Percentiles rank a stretch among this genome's conserved stretches.
Evolutionary conservation across 2,329 filamentous ascomycete genomes (phyloP).

Genomic region (Trichoderma brevicompactum): DNA sequence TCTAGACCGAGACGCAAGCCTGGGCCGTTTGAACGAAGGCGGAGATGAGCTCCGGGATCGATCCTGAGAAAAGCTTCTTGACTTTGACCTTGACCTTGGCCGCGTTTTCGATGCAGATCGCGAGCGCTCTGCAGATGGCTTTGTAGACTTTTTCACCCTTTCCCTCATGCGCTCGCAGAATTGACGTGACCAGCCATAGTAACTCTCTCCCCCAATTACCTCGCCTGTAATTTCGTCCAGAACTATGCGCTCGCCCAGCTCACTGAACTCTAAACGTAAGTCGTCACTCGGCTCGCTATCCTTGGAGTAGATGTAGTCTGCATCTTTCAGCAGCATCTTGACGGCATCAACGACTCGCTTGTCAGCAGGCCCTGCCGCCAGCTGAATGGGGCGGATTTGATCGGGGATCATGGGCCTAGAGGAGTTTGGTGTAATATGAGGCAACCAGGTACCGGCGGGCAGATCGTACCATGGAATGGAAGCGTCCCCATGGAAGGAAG

Average conservation of each 20-base stretch:
- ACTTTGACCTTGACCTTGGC: conserved; percentile 40
- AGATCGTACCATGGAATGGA: conserved; percentile 79
- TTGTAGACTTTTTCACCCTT: conserved; percentile 45
- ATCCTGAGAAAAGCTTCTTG: conserved; percentile 38
- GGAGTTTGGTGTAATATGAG: conserved; percentile 76
- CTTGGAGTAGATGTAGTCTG: conserved; percentile 68
- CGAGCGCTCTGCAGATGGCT: conserved; percentile 42
- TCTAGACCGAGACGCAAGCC: conserved; percentile 36
- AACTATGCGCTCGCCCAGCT: conserved; percentile 71
- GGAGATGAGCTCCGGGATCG: conserved; percentile 42
- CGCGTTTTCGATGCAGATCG: conserved; percentile 39
- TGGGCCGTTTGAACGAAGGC: conserved; percentile 40
- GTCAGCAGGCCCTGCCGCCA: conserved; percentile 70
- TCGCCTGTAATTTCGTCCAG: conserved; percentile 70
- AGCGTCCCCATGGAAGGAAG: conserved; percentile 75
- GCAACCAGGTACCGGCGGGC: conserved; percentile 80
- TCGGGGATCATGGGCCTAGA: conserved; percentile 72
- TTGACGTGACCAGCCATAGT: conserved; percentile 83
- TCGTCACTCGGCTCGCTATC: conserved; percentile 54
- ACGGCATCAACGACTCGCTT: conserved; percentile 68
- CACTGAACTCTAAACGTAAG: conserved; percentile 67
- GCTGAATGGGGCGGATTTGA: conserved; percentile 71
- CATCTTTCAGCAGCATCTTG: conserved; percentile 70
- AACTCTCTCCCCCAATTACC: conserved; percentile 69
- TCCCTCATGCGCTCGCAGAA: conserved; percentile 84